Evolutionary conservation across 306 rosid genomes (phyloP).

Genomic region (Betula pendula): DNA sequence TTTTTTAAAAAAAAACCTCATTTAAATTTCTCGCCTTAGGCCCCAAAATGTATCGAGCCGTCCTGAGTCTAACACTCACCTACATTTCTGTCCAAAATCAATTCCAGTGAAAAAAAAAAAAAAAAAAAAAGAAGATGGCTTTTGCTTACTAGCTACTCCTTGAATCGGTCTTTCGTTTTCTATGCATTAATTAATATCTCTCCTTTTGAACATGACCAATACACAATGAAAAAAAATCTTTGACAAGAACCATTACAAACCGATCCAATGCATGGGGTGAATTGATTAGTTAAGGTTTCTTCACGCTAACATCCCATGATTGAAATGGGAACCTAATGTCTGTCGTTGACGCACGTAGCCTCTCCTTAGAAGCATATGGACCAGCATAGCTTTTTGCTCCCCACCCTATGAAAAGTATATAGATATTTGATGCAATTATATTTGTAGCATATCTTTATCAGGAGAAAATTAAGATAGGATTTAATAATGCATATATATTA

Average conservation of each 20-base stretch:
- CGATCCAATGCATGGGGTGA: neutral
- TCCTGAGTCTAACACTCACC: too few species aligned
- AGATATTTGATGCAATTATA: neutral
- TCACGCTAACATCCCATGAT: neutral
- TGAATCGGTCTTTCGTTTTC: neutral
- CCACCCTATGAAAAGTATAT: neutral
- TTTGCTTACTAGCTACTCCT: too few species aligned
- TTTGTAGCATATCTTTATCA: neutral
- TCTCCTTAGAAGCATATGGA: too few species aligned
- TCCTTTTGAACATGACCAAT: neutral
- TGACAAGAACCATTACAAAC: neutral
- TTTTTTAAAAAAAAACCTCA: too few species aligned
- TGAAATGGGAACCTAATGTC: neutral
- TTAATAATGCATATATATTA: neutral
- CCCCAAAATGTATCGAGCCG: too few species aligned
- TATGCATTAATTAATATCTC: neutral
- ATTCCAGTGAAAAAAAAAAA: too few species aligned
- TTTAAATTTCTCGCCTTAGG: too few species aligned
- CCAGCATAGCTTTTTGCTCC: too few species aligned
- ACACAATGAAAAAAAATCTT: neutral
- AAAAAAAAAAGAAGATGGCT: too few species aligned
- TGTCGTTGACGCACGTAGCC: too few species aligned
- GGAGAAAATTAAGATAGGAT: neutral
- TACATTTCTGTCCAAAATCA: constrained; percentile 17
- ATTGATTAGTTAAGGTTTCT: neutral